Evolutionary conservation across 768 basidiomycete species (phyloP).

Genomic region (Cystoderma amianthinum): DNA sequence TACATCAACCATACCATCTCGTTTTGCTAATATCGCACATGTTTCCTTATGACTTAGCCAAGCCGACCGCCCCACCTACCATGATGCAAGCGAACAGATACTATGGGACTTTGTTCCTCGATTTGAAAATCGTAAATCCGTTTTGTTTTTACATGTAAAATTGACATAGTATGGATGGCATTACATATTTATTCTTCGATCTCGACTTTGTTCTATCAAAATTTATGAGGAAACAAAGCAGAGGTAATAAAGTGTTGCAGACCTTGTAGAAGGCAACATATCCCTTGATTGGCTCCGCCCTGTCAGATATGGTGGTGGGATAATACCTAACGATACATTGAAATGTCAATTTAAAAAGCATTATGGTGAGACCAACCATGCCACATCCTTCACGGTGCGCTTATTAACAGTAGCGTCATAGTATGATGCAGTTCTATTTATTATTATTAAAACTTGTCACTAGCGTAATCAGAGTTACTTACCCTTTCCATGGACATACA

Average conservation of each 20-base stretch:
- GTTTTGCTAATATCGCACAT: too few relatives aligned
- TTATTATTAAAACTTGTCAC: not conserved
- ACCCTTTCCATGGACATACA: conserved; percentile 73
- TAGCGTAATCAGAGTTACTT: conserved; percentile 7
- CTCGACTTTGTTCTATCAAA: not conserved
- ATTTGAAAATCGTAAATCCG: too few relatives aligned
- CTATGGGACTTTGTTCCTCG: too few relatives aligned
- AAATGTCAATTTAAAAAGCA: not conserved
- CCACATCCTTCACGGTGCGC: conserved; percentile 45
- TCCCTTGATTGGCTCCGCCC: conserved; percentile 55
- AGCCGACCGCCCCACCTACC: too few relatives aligned
- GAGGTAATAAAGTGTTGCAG: not conserved
- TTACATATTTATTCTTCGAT: too few relatives aligned
- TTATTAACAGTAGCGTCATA: conserved; percentile 50
- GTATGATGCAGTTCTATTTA: conserved; percentile 52
- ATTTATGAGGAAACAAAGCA: not conserved
- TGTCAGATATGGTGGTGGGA: conserved; percentile 40
- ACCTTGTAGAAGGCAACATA: conserved; percentile 81
- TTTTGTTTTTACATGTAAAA: too few relatives aligned
- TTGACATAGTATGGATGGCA: too few relatives aligned
- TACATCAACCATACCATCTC: too few relatives aligned
- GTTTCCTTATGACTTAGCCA: too few relatives aligned
- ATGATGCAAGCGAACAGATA: too few relatives aligned
- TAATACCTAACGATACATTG: conserved; percentile 52
- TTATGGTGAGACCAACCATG: conserved; percentile 41